Percentiles rank a stretch among this genome's conserved stretches.
Conservation (phyloP, 2,329 filamentous ascomycete species). For the Ophiosphaerella korrae region DNA sequence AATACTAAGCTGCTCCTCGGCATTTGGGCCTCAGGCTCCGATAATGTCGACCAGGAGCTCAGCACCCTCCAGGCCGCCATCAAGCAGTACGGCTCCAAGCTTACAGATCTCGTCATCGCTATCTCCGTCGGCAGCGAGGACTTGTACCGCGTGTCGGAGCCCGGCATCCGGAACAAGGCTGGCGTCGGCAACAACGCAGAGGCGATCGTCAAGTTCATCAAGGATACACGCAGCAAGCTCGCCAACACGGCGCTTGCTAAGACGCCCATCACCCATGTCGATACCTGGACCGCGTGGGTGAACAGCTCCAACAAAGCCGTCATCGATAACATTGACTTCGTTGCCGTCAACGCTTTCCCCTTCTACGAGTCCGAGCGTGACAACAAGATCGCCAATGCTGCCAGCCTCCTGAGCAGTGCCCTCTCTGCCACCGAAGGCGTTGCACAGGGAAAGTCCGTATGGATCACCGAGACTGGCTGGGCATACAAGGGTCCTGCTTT, state of each 20-base stretch:
- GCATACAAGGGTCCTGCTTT: slow-evolving; percentile 38
- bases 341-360: slow-evolving; percentile 46
- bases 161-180: slow-evolving; percentile 66
- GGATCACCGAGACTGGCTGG: slow-evolving; percentile 49
- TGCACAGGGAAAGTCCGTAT: slow-evolving; percentile 41
- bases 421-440: slow-evolving; percentile 36
- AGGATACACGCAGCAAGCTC: slow-evolving; percentile 54
- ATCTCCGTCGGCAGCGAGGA: slow-evolving; percentile 48
- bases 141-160: slow-evolving; percentile 73
- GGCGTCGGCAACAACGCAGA: slow-evolving; percentile 67
- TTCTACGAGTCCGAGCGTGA: slow-evolving; percentile 44
- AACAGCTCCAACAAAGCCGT: slow-evolving; percentile 44
- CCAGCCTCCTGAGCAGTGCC: slow-evolving; percentile 44
- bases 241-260: slow-evolving; percentile 63
- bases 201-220: slow-evolving; percentile 65
- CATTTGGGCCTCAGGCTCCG: slow-evolving; percentile 60
- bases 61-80: slow-evolving; percentile 40
- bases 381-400: slow-evolving; percentile 47
- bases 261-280: slow-evolving; percentile 52
- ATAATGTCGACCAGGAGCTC: slow-evolving; percentile 42
- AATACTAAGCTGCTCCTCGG: slow-evolving; percentile 46
- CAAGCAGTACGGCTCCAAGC: slow-evolving; percentile 49
- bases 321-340: slow-evolving; percentile 44
- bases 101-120: slow-evolving; percentile 55
- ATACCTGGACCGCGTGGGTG: slow-evolving; percentile 45